These are phyloP conservation scores for Angophora floribunda DNA, from an alignment of 345 rosid species.

Conservation along the genomic window DNA sequence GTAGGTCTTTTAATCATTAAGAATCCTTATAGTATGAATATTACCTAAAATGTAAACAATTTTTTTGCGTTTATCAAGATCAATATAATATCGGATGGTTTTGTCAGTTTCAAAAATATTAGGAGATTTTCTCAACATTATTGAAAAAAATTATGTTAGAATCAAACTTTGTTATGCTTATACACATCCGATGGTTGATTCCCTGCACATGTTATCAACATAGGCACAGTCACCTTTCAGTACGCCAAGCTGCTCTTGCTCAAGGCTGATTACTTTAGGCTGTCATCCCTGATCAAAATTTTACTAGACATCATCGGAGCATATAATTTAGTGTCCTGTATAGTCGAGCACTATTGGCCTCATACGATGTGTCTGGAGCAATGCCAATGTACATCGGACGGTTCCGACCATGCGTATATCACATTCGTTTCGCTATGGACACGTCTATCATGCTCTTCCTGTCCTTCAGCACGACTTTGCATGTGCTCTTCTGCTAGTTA, in stretches of 20 bases:
- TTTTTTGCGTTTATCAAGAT: neutral
- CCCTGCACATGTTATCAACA: neutral
- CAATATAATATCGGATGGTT: no score
- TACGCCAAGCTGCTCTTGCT: neutral
- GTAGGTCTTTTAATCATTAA: neutral
- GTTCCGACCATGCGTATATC: neutral
- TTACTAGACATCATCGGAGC: neutral
- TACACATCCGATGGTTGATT: neutral
- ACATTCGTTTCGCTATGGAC: no score
- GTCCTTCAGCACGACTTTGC: neutral
- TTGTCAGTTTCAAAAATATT: neutral
- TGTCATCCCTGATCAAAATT: neutral
- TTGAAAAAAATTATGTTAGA: neutral
- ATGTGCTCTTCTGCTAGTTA: neutral
- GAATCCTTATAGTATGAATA: neutral
- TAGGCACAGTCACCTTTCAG: neutral
- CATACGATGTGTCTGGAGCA: neutral
- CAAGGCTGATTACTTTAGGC: neutral
- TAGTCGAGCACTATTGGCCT: neutral
- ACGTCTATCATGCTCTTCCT: neutral
- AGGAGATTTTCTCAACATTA: neutral
- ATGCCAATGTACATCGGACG: neutral
- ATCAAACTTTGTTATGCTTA: neutral
- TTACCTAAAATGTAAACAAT: no score
- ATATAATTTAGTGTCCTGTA: neutral